Evolutionary conservation across 208 protist genomes (phyloP).

Genomic region (Histomonas meleagridis): DNA sequence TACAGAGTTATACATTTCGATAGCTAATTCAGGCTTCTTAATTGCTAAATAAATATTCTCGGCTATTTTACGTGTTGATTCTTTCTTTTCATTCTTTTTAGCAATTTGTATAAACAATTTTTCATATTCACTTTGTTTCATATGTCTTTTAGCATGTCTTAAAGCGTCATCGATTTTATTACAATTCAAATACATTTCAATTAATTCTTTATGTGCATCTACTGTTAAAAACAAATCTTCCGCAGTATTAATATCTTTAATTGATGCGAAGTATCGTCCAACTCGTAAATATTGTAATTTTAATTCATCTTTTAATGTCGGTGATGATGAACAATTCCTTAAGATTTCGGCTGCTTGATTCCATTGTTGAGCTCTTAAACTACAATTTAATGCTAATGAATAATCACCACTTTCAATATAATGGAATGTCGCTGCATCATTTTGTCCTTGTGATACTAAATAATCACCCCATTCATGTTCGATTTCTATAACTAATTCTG

Average conservation of each 20-base stretch:
- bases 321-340: background rate
- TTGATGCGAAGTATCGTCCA: background rate
- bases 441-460: background rate
- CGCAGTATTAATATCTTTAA: background rate
- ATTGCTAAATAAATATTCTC: conserved; percentile 4
- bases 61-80: background rate
- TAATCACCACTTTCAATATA: conserved; percentile 18
- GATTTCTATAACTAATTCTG: background rate
- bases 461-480: conserved; percentile 15
- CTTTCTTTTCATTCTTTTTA: background rate
- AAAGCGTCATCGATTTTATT: background rate
- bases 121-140: background rate
- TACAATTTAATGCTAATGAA: background rate
- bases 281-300: background rate
- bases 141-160: background rate
- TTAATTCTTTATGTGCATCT: background rate
- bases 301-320: background rate
- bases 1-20: background rate
- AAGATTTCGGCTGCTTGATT: background rate
- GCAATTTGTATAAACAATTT: background rate
- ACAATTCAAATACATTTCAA: background rate
- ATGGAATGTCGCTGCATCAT: background rate
- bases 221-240: conserved; percentile 5
- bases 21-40: background rate
- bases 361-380: background rate